These are phyloP conservation scores for Colletotrichum sp. DNA, from an alignment of 2,329 filamentous ascomycete genomes.

Conservation along the genomic window DNA sequence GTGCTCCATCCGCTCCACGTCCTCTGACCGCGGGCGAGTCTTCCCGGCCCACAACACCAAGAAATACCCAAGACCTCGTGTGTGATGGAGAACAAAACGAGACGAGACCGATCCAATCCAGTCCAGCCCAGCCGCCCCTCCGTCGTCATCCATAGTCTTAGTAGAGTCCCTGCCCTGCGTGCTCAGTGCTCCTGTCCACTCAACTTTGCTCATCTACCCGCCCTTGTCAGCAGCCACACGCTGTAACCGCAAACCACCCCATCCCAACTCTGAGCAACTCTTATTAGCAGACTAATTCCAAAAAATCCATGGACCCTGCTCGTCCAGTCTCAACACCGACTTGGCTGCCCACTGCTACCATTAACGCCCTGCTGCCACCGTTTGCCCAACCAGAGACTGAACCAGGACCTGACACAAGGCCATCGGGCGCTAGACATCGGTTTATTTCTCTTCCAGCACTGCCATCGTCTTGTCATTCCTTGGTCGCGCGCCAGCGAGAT, in stretches of 20 bases:
- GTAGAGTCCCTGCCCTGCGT: not conserved
- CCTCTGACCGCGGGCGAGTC: not conserved
- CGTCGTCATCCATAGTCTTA: not conserved
- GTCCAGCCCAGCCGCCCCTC: not conserved
- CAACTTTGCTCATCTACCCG: conserved; percentile 17
- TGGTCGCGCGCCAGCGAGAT: not conserved
- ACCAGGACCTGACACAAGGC: not conserved
- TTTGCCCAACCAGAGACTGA: not conserved
- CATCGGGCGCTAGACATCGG: conserved; percentile 2
- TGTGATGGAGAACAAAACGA: not conserved
- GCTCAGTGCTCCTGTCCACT: not conserved
- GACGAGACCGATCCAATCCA: not conserved
- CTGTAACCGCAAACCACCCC: not conserved
- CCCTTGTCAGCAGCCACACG: conserved; percentile 12
- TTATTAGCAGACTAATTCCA: not conserved
- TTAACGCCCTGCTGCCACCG: not conserved
- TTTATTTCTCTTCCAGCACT: conserved; percentile 16
- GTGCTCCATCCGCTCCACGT: not conserved
- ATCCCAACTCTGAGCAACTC: not conserved
- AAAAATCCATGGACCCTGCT: not conserved
- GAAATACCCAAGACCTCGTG: not conserved
- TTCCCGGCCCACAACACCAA: conserved; percentile 15
- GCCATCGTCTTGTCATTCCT: conserved; percentile 2
- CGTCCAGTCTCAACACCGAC: not conserved
- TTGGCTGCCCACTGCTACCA: not conserved